Conservation (phyloP, 2,329 filamentous ascomycete species). For the Pseudonectria buxi region DNA sequence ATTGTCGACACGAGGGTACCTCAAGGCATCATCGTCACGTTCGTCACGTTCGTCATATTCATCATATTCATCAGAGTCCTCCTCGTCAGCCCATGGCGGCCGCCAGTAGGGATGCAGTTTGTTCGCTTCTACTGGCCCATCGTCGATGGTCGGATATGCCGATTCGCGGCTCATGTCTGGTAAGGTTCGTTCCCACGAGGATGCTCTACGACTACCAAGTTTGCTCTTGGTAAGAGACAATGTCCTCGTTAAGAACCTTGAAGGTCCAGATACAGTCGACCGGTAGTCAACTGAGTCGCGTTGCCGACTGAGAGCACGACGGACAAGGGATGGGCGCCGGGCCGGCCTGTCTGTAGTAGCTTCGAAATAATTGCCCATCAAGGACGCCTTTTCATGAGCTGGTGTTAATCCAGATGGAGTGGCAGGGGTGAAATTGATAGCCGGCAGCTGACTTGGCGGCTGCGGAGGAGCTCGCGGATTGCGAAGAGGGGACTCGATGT, state of each 20-base stretch:
- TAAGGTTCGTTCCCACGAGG: conserved; percentile 20
- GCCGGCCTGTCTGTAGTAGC: conserved; percentile 38
- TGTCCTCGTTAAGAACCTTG: conserved; percentile 41
- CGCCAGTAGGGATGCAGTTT: conserved; percentile 57
- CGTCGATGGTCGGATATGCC: conserved; percentile 36
- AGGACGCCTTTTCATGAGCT: conserved; percentile 42
- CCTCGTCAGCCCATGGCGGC: conserved; percentile 40
- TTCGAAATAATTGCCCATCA: conserved; percentile 49
- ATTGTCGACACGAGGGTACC: conserved; percentile 44
- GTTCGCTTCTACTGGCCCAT: conserved; percentile 43
- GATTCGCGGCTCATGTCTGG: conserved; percentile 21
- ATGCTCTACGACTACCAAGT: conserved; percentile 25
- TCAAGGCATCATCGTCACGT: conserved; percentile 34
- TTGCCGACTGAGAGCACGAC: conserved; percentile 45
- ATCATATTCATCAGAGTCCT: conserved; percentile 19
- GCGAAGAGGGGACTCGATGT: conserved; percentile 54
- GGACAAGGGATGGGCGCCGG: conserved; percentile 45
- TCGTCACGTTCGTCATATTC: conserved; percentile 29
- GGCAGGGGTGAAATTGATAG: conserved; percentile 55
- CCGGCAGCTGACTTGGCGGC: conserved; percentile 36
- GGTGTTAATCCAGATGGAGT: conserved; percentile 56
- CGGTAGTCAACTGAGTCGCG: conserved; percentile 37
- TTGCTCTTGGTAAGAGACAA: conserved; percentile 46
- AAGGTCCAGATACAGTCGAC: conserved; percentile 31
- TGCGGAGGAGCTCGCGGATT: conserved; percentile 55